Evolutionary conservation across 306 rosid species (phyloP), one percentile per base, ranked within the genome.

Genomic region (Vigna radiata): DNA sequence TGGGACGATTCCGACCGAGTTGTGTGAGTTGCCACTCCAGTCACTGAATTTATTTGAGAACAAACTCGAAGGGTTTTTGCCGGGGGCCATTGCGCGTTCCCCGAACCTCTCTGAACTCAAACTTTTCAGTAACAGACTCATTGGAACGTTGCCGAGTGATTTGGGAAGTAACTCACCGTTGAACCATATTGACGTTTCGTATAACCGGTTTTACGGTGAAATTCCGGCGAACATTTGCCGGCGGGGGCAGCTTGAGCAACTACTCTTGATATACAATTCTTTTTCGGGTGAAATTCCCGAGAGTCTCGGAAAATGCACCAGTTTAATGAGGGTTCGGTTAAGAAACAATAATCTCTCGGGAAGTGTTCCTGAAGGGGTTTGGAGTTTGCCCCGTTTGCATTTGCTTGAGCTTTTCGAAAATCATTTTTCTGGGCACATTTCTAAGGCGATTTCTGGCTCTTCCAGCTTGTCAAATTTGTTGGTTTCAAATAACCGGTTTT

Each of bases 271-370:
- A 0, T 55, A 18, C 79, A 88, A 88, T 71, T 88, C 89, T 4
- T 90, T 90, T 62, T 90, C 91, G 6, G 91, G 91, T 14, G 56
- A 72, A 80, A 84, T 90, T 25, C 91, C 93, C 0, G 66, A 13
- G 13, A 84, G 81, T 76, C 77, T 87, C 0, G 93, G 86, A 14
- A 65, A 82, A 1, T 90, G 96, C 68, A 72, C 4, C 75, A 87
- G 85, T 76, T 79, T 90, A 8, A 47, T 5, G 78, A 80, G 96
- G 85, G 77, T 90, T 55, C 79, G 96, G 47, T 62, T 90, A n/a
- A 80, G 71, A 84, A 83, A 85, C 76, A 90, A 90, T 48, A 81
- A 84, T 8, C 87, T 90, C 31, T 85, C 91, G 6, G 96, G 91
- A 23, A 23, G 9, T 2, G 91, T 90, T 60, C 93, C 93, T 17